Base-by-base conservation (phyloP, 257 asterid species). In the Handroanthus guayacan region DNA sequence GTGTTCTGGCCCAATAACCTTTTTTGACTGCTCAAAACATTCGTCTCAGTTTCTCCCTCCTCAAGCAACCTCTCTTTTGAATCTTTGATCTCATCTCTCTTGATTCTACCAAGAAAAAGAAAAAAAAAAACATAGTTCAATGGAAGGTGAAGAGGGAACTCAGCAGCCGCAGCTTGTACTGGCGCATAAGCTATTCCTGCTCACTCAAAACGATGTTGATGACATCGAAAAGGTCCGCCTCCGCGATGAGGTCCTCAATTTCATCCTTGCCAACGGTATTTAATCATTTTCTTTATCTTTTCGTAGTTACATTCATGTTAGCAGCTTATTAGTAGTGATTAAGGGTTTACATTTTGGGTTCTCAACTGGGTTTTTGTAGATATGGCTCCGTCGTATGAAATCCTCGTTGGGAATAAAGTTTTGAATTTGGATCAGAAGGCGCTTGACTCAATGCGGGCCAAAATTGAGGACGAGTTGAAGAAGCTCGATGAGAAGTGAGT, bases 181-280 rank as follows among this genome's bases (percentile, higher is more conserved):
- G 17, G 99, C 98, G 0, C 68, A 93, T 89, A 91, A 88, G 56
- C 84, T 95, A 2, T 93, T 91, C 82, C 83, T 86, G 13, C 88
- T 93, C 65, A 81, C 91, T 11, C 97, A 93, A 71, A 77, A 90
- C 25, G 98, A 93, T 62, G 97, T 95, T 51, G 94, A 89, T 45
- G 98, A 95, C 91, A 89, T 95, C 73, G 93, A 90, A 61, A 91
- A 93, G 62, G 96, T 91, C 43, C 91, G 93, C 77, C 98, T 95
- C 38, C 96, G 98, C 4, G 99, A 93, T 14, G 97, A 91, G 85
- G 98, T 93, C 71, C 72, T 85, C 84, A 81, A 34, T 57, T 86
- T 88, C 86, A 92, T 93, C 72, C 74, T 85, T 67, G 76, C 88
- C 79, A 89, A 93, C 51, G 99, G 99, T 95, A 89, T 69, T 25